Evolutionary conservation across 2,329 filamentous ascomycete species (phyloP), one percentile per base, ranked within the genome.

Genomic region (Elsinoe ampelina): DNA sequence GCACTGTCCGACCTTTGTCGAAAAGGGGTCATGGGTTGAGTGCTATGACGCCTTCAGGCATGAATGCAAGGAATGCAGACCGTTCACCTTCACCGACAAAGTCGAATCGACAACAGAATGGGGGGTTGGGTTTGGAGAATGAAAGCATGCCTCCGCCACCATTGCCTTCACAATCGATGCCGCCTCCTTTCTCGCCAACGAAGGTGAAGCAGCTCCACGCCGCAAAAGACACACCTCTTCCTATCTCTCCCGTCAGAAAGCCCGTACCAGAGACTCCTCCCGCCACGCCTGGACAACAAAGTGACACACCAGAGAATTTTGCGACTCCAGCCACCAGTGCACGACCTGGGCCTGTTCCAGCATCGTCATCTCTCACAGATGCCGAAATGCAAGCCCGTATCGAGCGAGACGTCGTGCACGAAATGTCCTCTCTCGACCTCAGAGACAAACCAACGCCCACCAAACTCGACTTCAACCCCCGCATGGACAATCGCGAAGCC

Each of bases 1-100:
- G 93, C 42, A 98, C 93, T 0, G 89, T 98, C 54, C 81, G 91
- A 57, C 84, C 95, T 5, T 84, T 85, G n/a, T 81, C 80, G 82
- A 79, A 82, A 26, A 83, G 84, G 59, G 79, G 78, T 30, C 67
- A 81, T 45, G 85, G 85, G 2, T 74, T 88, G 50, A 79, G 86
- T 63, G 77, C 83, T 0, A 83, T 95, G 83, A 90, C 88, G 62
- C 88, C 91, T 59, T 85, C 86, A 32, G 86, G 85, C 11, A 84
- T 87, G 15, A 95, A 95, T 68, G 82, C 86, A 15, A 80, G 90
- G 58, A 73, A 71, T 78, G 81, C 34, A 75, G 61, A 41, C 65
- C 68, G 64, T 61, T 73, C 65, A 59, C 67, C 63, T 58, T 34
- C 59, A 32, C 47, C 52, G 3, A 26, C 55, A 69, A 72, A 17